Evolutionary conservation across 1,139 yeast genomes (phyloP), one percentile per base, ranked within the genome.

Genomic region (Suhomyces bribrorum): DNA sequence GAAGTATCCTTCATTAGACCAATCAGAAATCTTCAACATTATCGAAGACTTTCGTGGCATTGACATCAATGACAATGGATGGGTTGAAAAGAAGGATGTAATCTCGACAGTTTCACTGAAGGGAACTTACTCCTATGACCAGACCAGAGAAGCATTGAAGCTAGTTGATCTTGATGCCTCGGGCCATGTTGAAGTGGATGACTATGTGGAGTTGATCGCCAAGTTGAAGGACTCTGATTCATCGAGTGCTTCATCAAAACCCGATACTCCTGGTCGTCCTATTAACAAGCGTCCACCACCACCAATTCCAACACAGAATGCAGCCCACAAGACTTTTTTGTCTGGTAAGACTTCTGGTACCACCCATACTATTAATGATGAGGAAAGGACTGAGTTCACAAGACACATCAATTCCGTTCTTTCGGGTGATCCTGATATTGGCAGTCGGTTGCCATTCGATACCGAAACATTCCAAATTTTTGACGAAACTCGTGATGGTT

Each of bases 311-410:
- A 75, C 59, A 49, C 82, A 66, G 59, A 77, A 56, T 73, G 73
- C 66, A 26, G 65, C 79, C 14, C 81, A 83, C 52, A 89, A 89
- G 55, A 84, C 92, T 32, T 92, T 86, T 43, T 77, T 87, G 38
- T 90, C 95, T 26, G 78, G 77, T 33, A 78, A 86, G 35, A 81
- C 92, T 15, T 77, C 92, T 1, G 97, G 97, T 35, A 87, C 95
- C n/a, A 86, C 96, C 3, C 99, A 92, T 61, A 88, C 97, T 5
- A 89, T 92, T 60, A 89, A 92, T 60, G 97, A 92, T 54, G 99
- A 92, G 73, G 99, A 92, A 67, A 79, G 97, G 61, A 75, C 87
- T 20, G 97, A 89, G 69, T 92, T 92, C 64, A 92, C 98, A 5
- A 80, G 95, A 58, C 99, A 92, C 63, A 90, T 92, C 64, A 92